Conservation (phyloP, 805 yeast genomes). For the Hanseniaspora singularis region DNA sequence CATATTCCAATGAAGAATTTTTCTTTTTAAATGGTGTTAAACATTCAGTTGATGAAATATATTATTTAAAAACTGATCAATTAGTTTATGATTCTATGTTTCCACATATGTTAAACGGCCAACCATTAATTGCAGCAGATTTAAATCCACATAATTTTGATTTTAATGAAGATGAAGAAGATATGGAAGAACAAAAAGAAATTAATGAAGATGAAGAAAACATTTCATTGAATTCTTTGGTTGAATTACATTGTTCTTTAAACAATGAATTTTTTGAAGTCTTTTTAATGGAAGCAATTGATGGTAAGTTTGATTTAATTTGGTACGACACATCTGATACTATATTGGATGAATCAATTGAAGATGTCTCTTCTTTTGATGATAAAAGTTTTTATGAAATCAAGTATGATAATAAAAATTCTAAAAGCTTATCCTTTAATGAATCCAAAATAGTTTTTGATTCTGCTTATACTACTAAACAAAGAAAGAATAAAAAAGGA, state of each 20-base stretch:
- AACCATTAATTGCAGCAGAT: slow-evolving; percentile 1
- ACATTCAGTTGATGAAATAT: slow-evolving; percentile 45
- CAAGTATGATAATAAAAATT: slow-evolving; percentile 22
- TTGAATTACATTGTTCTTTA: slow-evolving; percentile 6
- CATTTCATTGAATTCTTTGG: no score
- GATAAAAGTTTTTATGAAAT: slow-evolving; percentile 26
- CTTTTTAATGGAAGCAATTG: slow-evolving; percentile 12
- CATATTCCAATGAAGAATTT: not conserved
- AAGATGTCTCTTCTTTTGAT: slow-evolving; percentile 35
- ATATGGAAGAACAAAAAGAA: slow-evolving; percentile 49
- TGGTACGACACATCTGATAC: slow-evolving; percentile 13
- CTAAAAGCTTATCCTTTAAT: no score
- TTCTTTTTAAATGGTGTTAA: slow-evolving; percentile 10
- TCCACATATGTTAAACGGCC: not conserved
- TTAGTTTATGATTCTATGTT: slow-evolving; percentile 9
- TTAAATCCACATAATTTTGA: no score
- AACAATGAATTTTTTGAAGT: slow-evolving; percentile 11
- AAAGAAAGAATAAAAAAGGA: slow-evolving; percentile 14
- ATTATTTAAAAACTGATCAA: slow-evolving; percentile 57
- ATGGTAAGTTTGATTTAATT: slow-evolving; percentile 12
- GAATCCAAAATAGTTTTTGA: slow-evolving; percentile 26
- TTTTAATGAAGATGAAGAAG: slow-evolving; percentile 34
- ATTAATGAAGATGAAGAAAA: no score
- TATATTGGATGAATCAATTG: not conserved
- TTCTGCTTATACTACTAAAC: slow-evolving; percentile 17